A percentile compares a stretch with the other conserved stretches of the same genome.
Conservation (phyloP, 306 rosid species). For the Prunus salicina region DNA sequence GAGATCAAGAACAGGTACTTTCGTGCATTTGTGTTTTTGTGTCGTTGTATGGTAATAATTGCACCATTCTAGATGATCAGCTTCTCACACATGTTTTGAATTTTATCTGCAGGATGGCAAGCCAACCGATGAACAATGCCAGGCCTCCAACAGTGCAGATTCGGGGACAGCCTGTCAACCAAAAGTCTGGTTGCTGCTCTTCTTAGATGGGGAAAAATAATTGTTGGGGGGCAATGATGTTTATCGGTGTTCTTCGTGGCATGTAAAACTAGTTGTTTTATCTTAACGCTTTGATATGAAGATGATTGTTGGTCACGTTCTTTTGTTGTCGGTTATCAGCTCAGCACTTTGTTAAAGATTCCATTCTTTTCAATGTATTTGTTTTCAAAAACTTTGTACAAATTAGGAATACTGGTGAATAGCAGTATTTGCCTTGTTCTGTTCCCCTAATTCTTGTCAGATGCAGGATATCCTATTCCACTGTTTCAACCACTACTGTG, state of each 20-base stretch:
- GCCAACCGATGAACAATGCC: slow-evolving; percentile 88
- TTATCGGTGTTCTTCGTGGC: slow-evolving; percentile 39
- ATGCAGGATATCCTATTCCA: background rate
- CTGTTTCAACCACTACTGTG: background rate
- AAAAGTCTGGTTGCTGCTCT: slow-evolving; percentile 97
- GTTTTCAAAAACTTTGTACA: slow-evolving; percentile 75
- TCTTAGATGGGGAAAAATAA: slow-evolving; percentile 38
- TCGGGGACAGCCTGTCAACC: slow-evolving; percentile 98
- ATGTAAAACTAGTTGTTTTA: slow-evolving; percentile 51
- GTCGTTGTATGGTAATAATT: background rate
- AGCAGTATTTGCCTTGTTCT: slow-evolving; percentile 63
- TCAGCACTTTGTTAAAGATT: slow-evolving; percentile 61
- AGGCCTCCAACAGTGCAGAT: slow-evolving; percentile 97
- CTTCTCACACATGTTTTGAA: background rate
- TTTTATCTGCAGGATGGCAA: slow-evolving; percentile 80
- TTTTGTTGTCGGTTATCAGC: slow-evolving; percentile 36
- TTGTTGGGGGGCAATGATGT: slow-evolving; percentile 36
- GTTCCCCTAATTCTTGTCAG: slow-evolving; percentile 23
- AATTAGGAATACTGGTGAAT: slow-evolving; percentile 82
- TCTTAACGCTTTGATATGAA: slow-evolving; percentile 20
- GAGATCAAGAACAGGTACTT: slow-evolving; percentile 49
- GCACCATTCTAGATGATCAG: slow-evolving; percentile 4
- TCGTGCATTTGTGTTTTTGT: background rate
- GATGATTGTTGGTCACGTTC: slow-evolving; percentile 25
- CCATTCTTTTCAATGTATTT: slow-evolving; percentile 89